Conservation (phyloP, 2,329 filamentous ascomycete genomes). For the Metarhizium humberi region DNA sequence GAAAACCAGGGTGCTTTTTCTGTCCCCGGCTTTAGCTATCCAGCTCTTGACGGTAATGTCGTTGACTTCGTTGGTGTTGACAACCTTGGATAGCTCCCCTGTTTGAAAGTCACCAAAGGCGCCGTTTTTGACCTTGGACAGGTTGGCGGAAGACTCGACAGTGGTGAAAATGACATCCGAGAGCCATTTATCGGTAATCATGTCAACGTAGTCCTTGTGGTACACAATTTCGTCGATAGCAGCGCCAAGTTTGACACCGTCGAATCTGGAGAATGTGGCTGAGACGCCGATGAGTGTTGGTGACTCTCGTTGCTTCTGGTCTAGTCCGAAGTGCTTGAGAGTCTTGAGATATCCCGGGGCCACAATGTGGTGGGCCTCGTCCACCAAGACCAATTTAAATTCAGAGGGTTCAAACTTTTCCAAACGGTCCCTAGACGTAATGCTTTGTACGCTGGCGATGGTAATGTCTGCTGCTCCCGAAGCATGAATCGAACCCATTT, state of each 20-base stretch:
- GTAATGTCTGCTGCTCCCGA: conserved; percentile 84
- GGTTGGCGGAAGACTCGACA: conserved; percentile 71
- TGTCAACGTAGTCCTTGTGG: conserved; percentile 63
- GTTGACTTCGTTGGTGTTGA: conserved; percentile 77
- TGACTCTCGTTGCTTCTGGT: conserved; percentile 28
- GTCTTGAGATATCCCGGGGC: conserved; percentile 68
- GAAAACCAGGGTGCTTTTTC: conserved; percentile 85
- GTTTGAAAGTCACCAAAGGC: conserved; percentile 67
- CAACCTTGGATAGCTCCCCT: conserved; percentile 65
- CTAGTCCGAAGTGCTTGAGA: conserved; percentile 70
- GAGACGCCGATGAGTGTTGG: conserved; percentile 83
- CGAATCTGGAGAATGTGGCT: conserved; percentile 68
- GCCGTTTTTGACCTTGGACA: conserved; percentile 58
- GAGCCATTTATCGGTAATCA: conserved; percentile 83
- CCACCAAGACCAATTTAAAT: conserved; percentile 89
- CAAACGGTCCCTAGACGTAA: conserved; percentile 69
- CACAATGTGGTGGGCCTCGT: conserved; percentile 96
- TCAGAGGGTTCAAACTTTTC: conserved; percentile 66
- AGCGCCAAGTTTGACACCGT: conserved; percentile 71
- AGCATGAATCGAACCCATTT: conserved; percentile 75
- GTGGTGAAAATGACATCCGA: conserved; percentile 91
- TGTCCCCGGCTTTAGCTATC: conserved; percentile 62
- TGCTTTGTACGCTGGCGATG: conserved; percentile 79
- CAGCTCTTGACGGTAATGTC: conserved; percentile 79
- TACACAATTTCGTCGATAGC: conserved; percentile 95